Evolutionary conservation across 345 rosid genomes (phyloP).

Genomic region (Citrus cavaleriei): DNA sequence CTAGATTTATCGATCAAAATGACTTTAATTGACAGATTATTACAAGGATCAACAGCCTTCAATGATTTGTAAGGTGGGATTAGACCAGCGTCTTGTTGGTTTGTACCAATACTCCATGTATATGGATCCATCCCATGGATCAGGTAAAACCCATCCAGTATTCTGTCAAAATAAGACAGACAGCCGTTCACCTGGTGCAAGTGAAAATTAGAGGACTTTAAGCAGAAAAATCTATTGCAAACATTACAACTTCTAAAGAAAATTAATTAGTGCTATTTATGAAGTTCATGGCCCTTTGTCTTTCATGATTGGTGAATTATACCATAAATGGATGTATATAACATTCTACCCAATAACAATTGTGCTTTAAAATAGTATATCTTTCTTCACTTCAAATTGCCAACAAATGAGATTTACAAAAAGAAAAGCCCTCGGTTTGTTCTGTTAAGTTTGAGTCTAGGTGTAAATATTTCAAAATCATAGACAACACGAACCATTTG

Average conservation of each 20-base stretch:
- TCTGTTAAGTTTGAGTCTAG: background rate
- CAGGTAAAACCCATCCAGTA: slow-evolving; percentile 52
- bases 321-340: background rate
- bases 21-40: slow-evolving; percentile 35
- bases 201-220: slow-evolving; percentile 4
- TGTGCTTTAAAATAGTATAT: background rate
- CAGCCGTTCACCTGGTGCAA: slow-evolving; percentile 44
- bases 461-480: background rate
- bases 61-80: slow-evolving; percentile 44
- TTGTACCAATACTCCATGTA: slow-evolving; percentile 45
- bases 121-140: slow-evolving; percentile 50
- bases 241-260: background rate
- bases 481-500: background rate
- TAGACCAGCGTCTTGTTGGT: slow-evolving; percentile 31
- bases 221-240: background rate
- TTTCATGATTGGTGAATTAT: background rate
- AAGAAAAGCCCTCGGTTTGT: background rate
- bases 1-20: slow-evolving; percentile 35
- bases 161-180: slow-evolving; percentile 45
- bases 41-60: slow-evolving; percentile 32
- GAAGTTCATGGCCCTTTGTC: background rate
- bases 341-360: background rate
- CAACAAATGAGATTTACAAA: background rate
- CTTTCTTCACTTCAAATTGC: background rate
- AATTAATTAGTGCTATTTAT: background rate